Evolutionary conservation across 1,284 basidiomycete species (phyloP).

Genomic region (Fereydounia khargensis): DNA sequence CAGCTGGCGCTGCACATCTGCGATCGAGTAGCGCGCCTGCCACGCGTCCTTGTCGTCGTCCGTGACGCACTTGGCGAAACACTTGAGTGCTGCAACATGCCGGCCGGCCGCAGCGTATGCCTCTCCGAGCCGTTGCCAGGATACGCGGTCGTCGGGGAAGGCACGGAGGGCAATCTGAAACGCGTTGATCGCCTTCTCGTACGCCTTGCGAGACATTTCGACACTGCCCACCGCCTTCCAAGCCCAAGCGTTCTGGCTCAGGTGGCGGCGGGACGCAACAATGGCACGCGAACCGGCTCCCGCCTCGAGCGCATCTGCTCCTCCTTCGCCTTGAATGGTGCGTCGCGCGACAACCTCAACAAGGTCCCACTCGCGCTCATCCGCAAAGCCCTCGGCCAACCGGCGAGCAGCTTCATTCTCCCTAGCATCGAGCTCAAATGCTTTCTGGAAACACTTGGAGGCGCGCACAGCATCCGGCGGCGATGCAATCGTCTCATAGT

Average conservation of each 20-base stretch:
- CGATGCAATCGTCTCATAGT: slow-evolving; percentile 71
- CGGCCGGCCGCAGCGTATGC: slow-evolving; percentile 84
- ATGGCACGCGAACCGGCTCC: slow-evolving; percentile 1
- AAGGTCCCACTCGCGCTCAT: slow-evolving; percentile 90
- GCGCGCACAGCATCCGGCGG: slow-evolving; percentile 81
- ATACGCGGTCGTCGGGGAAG: slow-evolving; percentile 71
- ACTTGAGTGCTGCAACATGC: slow-evolving; percentile 84
- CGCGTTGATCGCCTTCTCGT: slow-evolving; percentile 74
- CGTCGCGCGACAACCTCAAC: slow-evolving; percentile 88
- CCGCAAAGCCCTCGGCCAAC: slow-evolving; percentile 84
- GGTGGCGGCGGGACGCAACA: slow-evolving; percentile 23
- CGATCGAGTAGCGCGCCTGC: slow-evolving; percentile 81
- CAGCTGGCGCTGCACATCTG: slow-evolving; percentile 77
- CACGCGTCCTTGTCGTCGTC: slow-evolving; percentile 64
- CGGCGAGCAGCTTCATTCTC: slow-evolving; percentile 80
- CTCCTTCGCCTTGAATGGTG: slow-evolving; percentile 74
- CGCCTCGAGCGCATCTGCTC: slow-evolving; percentile 24
- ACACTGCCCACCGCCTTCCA: slow-evolving; percentile 96
- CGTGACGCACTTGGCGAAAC: slow-evolving; percentile 71
- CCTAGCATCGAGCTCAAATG: slow-evolving; percentile 89
- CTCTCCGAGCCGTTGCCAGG: slow-evolving; percentile 89
- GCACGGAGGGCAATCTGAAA: slow-evolving; percentile 86
- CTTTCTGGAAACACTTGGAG: slow-evolving; percentile 96
- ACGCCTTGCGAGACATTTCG: slow-evolving; percentile 75
- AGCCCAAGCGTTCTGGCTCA: slow-evolving; percentile 83